Base-by-base conservation (phyloP, 495 filamentous ascomycete genomes). In the Niebla homalea region DNA sequence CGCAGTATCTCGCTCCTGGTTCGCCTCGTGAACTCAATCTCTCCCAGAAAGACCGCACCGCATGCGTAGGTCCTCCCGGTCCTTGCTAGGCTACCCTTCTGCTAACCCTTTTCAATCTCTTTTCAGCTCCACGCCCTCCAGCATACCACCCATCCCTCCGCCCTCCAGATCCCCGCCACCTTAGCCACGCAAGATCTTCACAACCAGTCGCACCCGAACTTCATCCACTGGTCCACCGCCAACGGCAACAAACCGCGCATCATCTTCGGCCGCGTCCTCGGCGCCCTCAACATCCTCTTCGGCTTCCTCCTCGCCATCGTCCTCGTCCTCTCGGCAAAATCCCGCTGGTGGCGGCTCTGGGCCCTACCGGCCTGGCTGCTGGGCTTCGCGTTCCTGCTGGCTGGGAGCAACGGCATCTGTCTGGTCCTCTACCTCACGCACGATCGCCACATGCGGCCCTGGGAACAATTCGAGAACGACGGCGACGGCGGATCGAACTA, bases 171-270 rank as follows among this genome's bases (percentile, higher is more conserved):
- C 22, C 64, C 82, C 40, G 62, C 60, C 15, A 67, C 58, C 7
- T 70, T 63, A 22, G 72, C 80, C 36, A 83, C 87, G 58, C 69
- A 66, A 43, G 65, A 72, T 4, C 74, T 89, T 5, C 76, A 82
- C 15, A 67, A 69, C 39, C 83, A 87, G 57, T 72, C 81, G 0
- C 84, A 88, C 53, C 84, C 84, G 29, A 89, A 88, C 62, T 89
- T 89, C 69, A 74, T 89, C 53, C 78, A 81, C 54, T 87, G 83
- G 84, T 73, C 71, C 50, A 85, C 87, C 67, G 81, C 78, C 68
- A 89, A 89, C 64, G 82, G 83, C 52, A 89, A 85, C 62, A 73
- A 69, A 37, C 67, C 81, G 29, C 77, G 83, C 21, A 76, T 84
- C 14, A 49, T 70, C 35, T 87, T 87, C 54, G 84, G 82, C 16